Conservation (phyloP, 116 monocot species). For the Zostera marina region DNA sequence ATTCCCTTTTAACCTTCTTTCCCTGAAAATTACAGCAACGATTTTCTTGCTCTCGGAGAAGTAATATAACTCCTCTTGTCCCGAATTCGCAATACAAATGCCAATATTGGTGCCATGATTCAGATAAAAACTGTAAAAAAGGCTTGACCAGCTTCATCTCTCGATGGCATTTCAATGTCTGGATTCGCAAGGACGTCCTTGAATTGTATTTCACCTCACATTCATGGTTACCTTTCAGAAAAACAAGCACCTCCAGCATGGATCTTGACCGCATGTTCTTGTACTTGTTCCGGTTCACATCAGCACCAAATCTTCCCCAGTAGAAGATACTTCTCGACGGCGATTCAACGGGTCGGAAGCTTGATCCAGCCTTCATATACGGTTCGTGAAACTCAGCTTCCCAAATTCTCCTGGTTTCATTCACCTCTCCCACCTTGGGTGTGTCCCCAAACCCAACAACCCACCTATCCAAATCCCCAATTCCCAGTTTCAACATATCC, state of each 20-base stretch:
- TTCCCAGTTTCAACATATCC: conserved; percentile 34
- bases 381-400: conserved; percentile 72
- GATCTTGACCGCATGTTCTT: conserved; percentile 52
- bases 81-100: conserved; percentile 71
- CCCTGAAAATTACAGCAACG: conserved; percentile 22
- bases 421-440: conserved; percentile 18
- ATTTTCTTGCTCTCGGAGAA: conserved; percentile 21
- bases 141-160: conserved; percentile 55
- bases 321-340: conserved; percentile 34
- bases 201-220: conserved; percentile 23
- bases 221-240: conserved; percentile 68
- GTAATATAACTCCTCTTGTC: conserved; percentile 55
- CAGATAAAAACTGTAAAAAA: conserved; percentile 11
- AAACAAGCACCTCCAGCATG: conserved; percentile 67
- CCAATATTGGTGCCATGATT: conserved; percentile 48
- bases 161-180: conserved; percentile 52
- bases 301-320: conserved; percentile 37
- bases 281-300: conserved; percentile 47
- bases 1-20: conserved; percentile 26
- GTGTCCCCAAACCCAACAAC: conserved; percentile 28
- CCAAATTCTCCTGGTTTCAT: conserved; percentile 41
- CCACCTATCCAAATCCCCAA: conserved; percentile 14
- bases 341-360: conserved; percentile 15
- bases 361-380: conserved; percentile 47
- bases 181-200: conserved; percentile 42